Evolutionary conservation across 2,329 filamentous ascomycete genomes (phyloP).

Genomic region (Cytospora piceae): DNA sequence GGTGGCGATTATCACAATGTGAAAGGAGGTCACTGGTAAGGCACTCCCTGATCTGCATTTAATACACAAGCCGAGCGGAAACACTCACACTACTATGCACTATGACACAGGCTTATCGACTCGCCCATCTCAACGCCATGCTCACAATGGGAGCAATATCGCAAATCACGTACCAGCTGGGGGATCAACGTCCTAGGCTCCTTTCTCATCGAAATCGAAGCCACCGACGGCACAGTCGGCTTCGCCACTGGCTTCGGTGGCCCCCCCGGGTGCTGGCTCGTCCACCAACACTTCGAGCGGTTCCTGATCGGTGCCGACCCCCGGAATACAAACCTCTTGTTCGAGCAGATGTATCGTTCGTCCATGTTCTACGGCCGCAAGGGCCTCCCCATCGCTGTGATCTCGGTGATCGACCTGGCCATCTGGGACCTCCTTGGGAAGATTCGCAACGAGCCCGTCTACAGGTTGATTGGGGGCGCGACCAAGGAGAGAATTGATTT

Average conservation of each 20-base stretch:
- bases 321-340: constrained; percentile 86
- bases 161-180: constrained; percentile 86
- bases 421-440: constrained; percentile 93
- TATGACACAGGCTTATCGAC: constrained; percentile 77
- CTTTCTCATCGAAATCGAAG: constrained; percentile 88
- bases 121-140: constrained; percentile 91
- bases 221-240: constrained; percentile 86
- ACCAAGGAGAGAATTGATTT: constrained; percentile 83
- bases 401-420: constrained; percentile 91
- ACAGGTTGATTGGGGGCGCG: constrained; percentile 91
- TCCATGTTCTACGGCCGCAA: constrained; percentile 98
- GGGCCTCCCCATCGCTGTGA: constrained; percentile 85
- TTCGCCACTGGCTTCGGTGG: constrained; percentile 95
- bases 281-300: constrained; percentile 89
- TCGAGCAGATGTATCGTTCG: constrained; percentile 94
- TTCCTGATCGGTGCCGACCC: constrained; percentile 90
- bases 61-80: background rate
- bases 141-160: constrained; percentile 86
- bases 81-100: constrained; percentile 1
- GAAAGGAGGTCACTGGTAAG: constrained; percentile 69
- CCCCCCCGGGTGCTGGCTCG: constrained; percentile 90
- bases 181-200: constrained; percentile 95
- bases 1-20: constrained; percentile 94
- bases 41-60: background rate
- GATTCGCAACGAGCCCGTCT: constrained; percentile 88